These are phyloP conservation scores for Aurinia saxatilis DNA, from an alignment of 345 rosid genomes.

Conservation along the genomic window DNA sequence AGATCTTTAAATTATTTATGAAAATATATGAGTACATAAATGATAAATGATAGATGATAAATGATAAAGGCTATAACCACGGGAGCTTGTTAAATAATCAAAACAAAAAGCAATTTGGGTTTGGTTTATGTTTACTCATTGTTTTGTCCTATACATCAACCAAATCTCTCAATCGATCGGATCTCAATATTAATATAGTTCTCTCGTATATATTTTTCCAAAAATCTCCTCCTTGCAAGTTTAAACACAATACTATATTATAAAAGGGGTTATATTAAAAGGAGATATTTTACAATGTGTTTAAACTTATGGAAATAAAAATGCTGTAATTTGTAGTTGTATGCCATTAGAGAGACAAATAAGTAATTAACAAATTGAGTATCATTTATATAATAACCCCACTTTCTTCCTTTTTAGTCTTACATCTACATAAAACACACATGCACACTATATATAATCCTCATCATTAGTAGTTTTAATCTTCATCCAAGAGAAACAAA, in stretches of 20 bases:
- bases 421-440: not conserved
- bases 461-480: conserved; percentile 9
- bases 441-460: conserved; percentile 11
- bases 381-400: conserved; percentile 33
- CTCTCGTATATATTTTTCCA: not conserved
- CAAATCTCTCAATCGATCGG: conserved; percentile 20
- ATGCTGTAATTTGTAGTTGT: conserved; percentile 56
- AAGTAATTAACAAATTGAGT: conserved; percentile 37
- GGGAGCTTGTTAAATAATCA: not conserved
- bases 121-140: conserved; percentile 30
- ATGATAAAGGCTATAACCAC: not conserved
- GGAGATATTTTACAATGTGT: not conserved
- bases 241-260: not conserved
- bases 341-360: conserved; percentile 69
- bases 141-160: conserved; percentile 30
- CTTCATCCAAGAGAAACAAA: not conserved
- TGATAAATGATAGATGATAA: not conserved
- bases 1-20: not conserved
- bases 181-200: conserved; percentile 14
- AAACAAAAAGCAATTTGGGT: conserved; percentile 25
- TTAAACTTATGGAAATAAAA: conserved; percentile 11
- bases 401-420: conserved; percentile 30
- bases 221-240: not conserved
- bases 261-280: not conserved
- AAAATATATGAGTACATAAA: not conserved